A percentile compares a stretch with the other conserved stretches of the same genome.
These are phyloP conservation scores for Immersiporthe knoxdaviesiana DNA, from an alignment of 2,329 filamentous ascomycete species.

Conservation along the genomic window DNA sequence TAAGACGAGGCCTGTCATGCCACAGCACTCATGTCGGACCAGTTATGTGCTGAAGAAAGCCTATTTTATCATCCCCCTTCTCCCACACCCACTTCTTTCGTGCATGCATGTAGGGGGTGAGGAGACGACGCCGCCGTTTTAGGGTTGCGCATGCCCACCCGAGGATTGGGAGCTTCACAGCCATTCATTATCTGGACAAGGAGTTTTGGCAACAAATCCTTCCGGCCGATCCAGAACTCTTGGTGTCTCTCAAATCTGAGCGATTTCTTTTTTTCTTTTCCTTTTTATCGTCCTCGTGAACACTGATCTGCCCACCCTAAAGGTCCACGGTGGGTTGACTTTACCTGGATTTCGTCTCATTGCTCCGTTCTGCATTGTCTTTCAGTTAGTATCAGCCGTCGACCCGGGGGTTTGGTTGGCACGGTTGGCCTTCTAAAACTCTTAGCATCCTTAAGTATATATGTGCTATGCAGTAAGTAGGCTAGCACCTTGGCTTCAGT, in stretches of 20 bases:
- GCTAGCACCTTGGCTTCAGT: neutral
- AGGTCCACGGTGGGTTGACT: too few relatives aligned
- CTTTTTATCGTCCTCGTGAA: neutral
- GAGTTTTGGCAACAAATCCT: conserved; percentile 14
- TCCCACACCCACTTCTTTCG: neutral
- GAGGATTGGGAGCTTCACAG: conserved; percentile 18
- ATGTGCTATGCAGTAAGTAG: neutral
- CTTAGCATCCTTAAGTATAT: too few relatives aligned
- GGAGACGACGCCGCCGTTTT: conserved; percentile 15
- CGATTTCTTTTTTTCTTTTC: neutral
- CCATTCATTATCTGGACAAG: conserved; percentile 23
- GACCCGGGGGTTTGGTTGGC: neutral
- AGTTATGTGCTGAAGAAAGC: conserved; percentile 21
- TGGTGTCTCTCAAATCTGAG: neutral
- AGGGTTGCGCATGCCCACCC: conserved; percentile 6
- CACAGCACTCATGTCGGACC: conserved; percentile 9
- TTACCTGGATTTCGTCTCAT: neutral
- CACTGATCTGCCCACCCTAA: neutral
- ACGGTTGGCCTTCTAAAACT: too few relatives aligned
- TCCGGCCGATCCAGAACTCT: conserved; percentile 12
- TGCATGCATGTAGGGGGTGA: conserved; percentile 14
- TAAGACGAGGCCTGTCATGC: conserved; percentile 24
- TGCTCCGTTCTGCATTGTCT: neutral
- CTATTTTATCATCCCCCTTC: neutral
- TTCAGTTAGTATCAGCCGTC: neutral